Base-by-base conservation (phyloP, 345 rosid genomes). In the Camelina laxa region DNA sequence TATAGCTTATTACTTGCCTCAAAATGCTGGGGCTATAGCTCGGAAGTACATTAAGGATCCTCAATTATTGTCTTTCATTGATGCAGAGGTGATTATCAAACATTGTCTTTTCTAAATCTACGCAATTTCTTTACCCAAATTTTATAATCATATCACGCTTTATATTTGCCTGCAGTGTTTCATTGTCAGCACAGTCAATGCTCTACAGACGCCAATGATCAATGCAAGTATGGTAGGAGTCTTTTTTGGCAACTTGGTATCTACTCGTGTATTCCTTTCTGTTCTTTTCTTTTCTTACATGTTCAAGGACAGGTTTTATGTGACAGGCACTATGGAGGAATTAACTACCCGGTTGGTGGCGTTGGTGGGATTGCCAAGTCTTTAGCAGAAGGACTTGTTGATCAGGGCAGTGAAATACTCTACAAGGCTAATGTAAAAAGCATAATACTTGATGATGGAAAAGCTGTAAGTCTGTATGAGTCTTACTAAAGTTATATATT, bases 251-350 rank as follows among this genome's bases (percentile, higher is more conserved):
- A 5, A 8, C 21, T 76, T 55, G 12, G 9, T 62, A 60, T 10
- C 36, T 63, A 67, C 70, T 27, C 2, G 10, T 17, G 62, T 38
- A 19, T 13, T 5, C 11, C 12, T 65, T 67, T 67, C 50, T 47
- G 51, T 19, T 63, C 22, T 72, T 62, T 38, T 57, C 51, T 69
- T 20, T 56, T 64, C 53, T 62, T 48, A 65, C 59, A 30, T 54
- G 49, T 51, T 39, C 69, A 63, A 75, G 74, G 61, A 73, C 85
- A 91, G 97, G 97, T 94, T 80, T 80, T 94, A 24, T 94, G 99
- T 78, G 97, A 94, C 79, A 86, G 98, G 72, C 98, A 91, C 83
- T 94, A 89, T 79, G 98, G 98, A 60, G 97, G 98, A 48, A 91
- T 94, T 73, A 91, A 91, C 82, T 91, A 94, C 73, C 97, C 93